Base-by-base conservation (phyloP, 108 stramenopile genomes). In the Conticribra guillardii region DNA sequence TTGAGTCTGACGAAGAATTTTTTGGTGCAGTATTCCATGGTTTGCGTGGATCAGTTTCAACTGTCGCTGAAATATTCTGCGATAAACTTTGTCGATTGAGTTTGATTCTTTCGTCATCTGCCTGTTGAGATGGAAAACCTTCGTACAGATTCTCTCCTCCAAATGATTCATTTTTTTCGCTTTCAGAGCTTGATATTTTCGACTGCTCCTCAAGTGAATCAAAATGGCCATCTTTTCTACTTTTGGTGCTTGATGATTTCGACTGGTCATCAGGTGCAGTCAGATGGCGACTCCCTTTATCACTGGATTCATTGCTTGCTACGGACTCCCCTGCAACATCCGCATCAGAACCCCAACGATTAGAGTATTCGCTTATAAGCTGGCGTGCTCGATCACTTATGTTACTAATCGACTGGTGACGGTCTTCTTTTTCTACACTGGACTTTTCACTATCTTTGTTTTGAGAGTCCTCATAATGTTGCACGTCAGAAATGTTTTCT, bases 1-100 rank as follows among this genome's bases (percentile, higher is more conserved):
- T 62, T 2, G 26, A 0, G 9, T 1, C 24, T 47, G 23, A 2
- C 5, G 61, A 62, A 29, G n/a, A 17, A 4, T 61, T 57, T 44
- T 45, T 61, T 27, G 54, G 19, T 23, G 54, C 41, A 37, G 67
- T 68, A 53, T 52, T 63, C 76, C 76, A 77, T 8, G 76, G 76
- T 30, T 64, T 77, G 17, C 56, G 62, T 11, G 56, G 49, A 54
- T 77, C 64, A 18, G 60, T 70, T 48, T 77, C 69, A 27, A 49
- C 57, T 37, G 32, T 65, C 22, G 48, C n/a, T 51, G 21, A 51
- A n/a, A 18, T 51, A 51, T 51, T 4, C 21, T 19, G 50, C 19
- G 4, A 11, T 51, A 15, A 51, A 4, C 37, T 41, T 41, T 41
- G n/a, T n/a, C n/a, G n/a, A n/a, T 44, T 15, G 44, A 44, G 33